These are phyloP conservation scores for Dalbergia oliveri DNA, from an alignment of 306 rosid genomes.

Conservation along the genomic window DNA sequence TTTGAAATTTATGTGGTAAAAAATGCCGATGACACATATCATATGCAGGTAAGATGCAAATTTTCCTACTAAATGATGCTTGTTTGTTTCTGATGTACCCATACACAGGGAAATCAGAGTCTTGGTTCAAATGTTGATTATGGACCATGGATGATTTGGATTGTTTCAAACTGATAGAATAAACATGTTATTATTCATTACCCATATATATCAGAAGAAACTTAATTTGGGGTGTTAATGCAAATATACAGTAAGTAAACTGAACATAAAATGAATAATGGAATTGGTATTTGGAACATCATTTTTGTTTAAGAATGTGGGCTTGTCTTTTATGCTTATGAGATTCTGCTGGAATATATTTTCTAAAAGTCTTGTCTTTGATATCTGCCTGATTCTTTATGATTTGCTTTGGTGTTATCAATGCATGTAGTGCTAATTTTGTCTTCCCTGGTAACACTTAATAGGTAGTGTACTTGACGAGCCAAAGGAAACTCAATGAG, in stretches of 20 bases:
- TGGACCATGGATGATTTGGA: conserved; percentile 29
- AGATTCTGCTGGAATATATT: conserved; percentile 38
- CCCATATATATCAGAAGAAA: conserved; percentile 14
- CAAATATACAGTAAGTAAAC: not conserved
- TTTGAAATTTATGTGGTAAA: conserved; percentile 94
- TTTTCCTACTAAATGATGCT: conserved; percentile 24
- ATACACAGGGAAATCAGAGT: conserved; percentile 22
- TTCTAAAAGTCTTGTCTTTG: not conserved
- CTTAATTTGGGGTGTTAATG: conserved; percentile 3
- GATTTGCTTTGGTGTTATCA: conserved; percentile 5
- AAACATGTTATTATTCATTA: not conserved
- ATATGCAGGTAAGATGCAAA: conserved; percentile 77
- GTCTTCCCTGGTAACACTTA: conserved; percentile 43
- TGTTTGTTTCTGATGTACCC: conserved; percentile 30
- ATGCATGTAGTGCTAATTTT: conserved; percentile 35
- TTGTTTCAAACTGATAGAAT: conserved; percentile 34
- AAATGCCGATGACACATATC: conserved; percentile 72
- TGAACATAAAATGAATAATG: conserved; percentile 27
- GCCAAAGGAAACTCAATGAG: conserved; percentile 70
- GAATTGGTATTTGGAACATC: conserved; percentile 34
- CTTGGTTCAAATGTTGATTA: conserved; percentile 31
- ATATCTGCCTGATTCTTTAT: conserved; percentile 37
- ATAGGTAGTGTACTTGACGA: conserved; percentile 90
- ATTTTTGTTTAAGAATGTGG: conserved; percentile 1
- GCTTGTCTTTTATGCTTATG: conserved; percentile 14